A percentile compares a stretch with the other conserved stretches of the same genome.
Evolutionary conservation across 2,329 filamentous ascomycete genomes (phyloP).

Genomic region (Gaeumannomyces tritici): DNA sequence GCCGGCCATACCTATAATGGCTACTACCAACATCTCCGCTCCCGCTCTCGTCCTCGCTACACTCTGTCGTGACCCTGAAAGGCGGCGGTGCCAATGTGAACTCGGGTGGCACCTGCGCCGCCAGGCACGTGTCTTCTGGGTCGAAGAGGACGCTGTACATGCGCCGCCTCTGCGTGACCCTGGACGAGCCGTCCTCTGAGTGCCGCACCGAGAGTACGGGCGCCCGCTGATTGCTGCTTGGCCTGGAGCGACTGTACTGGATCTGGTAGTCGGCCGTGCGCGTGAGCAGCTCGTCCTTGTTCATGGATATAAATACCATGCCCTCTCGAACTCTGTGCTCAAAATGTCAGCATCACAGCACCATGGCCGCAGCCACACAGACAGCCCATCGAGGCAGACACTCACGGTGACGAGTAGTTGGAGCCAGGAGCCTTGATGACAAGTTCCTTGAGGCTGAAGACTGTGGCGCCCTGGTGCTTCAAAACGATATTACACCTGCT

Average conservation of each 20-base stretch:
- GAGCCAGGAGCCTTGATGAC: slow-evolving; percentile 76
- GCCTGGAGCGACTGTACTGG: slow-evolving; percentile 38
- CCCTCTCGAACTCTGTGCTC: slow-evolving; percentile 69
- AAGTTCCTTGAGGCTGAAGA: slow-evolving; percentile 77
- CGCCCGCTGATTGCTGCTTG: slow-evolving; percentile 15
- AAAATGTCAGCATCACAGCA: slow-evolving; percentile 20
- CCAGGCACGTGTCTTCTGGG: slow-evolving; percentile 29
- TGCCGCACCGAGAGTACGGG: slow-evolving; percentile 42
- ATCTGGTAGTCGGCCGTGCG: slow-evolving; percentile 70
- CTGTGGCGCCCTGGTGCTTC: slow-evolving; percentile 67
- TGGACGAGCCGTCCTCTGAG: slow-evolving; percentile 39
- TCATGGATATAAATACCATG: slow-evolving; percentile 86
- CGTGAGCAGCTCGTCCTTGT: slow-evolving; percentile 62
- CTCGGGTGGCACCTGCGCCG: slow-evolving; percentile 47
- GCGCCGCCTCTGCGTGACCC: slow-evolving; percentile 28
- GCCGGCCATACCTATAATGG: slow-evolving; percentile 12
- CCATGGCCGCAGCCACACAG: neutral
- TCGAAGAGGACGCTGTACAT: slow-evolving; percentile 34
- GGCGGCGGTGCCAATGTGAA: slow-evolving; percentile 37
- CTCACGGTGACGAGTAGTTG: slow-evolving; percentile 81
- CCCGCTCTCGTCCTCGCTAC: slow-evolving; percentile 45
- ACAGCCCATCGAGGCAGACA: slow-evolving; percentile 12
- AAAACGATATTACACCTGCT: slow-evolving; percentile 81
- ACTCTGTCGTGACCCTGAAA: slow-evolving; percentile 49
- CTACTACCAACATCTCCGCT: slow-evolving; percentile 4